Evolutionary conservation across 495 filamentous ascomycete species (phyloP).

Genomic region (Trypethelium eluteriae): DNA sequence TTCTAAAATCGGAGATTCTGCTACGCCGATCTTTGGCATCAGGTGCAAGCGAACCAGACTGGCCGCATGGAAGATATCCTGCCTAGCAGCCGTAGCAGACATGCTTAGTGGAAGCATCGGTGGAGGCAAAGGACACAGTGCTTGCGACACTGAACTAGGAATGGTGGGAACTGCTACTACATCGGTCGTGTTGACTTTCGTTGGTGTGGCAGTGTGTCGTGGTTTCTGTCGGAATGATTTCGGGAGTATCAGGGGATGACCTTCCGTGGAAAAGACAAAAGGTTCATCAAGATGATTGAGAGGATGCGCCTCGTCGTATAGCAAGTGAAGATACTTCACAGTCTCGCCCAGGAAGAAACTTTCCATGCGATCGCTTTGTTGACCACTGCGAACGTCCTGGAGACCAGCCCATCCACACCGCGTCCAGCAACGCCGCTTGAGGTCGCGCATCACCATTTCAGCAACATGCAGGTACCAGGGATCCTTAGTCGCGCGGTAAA

Average conservation of each 20-base stretch:
- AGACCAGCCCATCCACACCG: conserved; percentile 91
- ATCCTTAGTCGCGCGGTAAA: conserved; percentile 87
- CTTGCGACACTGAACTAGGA: conserved; percentile 18
- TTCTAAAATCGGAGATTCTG: conserved; percentile 49
- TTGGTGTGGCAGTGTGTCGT: not conserved
- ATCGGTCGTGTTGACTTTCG: conserved; percentile 11
- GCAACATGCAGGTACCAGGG: conserved; percentile 95
- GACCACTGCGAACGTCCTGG: conserved; percentile 83
- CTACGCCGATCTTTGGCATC: conserved; percentile 50
- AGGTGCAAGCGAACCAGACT: conserved; percentile 74
- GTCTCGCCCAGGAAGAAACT: conserved; percentile 98
- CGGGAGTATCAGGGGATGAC: conserved; percentile 84
- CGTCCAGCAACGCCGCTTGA: conserved; percentile 85
- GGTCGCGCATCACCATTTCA: conserved; percentile 87
- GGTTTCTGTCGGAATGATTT: conserved; percentile 22
- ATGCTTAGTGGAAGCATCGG: conserved; percentile 53
- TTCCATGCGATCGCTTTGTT: conserved; percentile 88
- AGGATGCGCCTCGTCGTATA: conserved; percentile 80
- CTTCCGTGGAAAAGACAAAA: conserved; percentile 92
- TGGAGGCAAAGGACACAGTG: conserved; percentile 55
- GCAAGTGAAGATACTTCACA: conserved; percentile 83
- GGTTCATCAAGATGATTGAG: conserved; percentile 77
- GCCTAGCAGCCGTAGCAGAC: conserved; percentile 71
- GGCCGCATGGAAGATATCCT: conserved; percentile 88
- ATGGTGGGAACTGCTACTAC: conserved; percentile 15